These are phyloP conservation scores for Trichosporon inkin DNA, from an alignment of 1,284 basidiomycete genomes.

Conservation along the genomic window DNA sequence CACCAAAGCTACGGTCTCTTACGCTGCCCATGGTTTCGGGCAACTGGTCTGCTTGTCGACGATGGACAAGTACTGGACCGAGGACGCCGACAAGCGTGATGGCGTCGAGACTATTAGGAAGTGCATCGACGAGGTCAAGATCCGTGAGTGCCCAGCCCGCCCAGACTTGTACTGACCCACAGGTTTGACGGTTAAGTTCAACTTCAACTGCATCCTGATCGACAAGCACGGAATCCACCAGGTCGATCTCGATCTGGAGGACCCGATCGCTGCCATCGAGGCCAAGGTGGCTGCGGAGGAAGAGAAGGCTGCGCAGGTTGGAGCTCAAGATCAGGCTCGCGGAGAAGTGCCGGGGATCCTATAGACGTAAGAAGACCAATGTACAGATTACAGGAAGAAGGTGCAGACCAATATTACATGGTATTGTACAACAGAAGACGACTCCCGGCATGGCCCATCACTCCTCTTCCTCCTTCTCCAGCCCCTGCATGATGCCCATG, in stretches of 20 bases:
- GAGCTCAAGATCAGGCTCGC: not conserved
- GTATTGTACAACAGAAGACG: slow-evolving; percentile 4
- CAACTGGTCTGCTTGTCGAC: slow-evolving; percentile 88
- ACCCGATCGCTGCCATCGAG: slow-evolving; percentile 40
- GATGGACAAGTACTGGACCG: slow-evolving; percentile 69
- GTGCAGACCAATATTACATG: not conserved
- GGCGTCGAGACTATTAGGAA: slow-evolving; percentile 76
- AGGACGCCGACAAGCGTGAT: slow-evolving; percentile 58
- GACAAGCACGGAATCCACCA: slow-evolving; percentile 83
- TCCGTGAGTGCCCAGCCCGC: slow-evolving; percentile 55
- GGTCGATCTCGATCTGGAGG: slow-evolving; percentile 54
- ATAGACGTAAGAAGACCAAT: slow-evolving; percentile 9
- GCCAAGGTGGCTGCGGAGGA: slow-evolving; percentile 25
- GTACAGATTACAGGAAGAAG: slow-evolving; percentile 1
- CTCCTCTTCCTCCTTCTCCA: slow-evolving; percentile 33
- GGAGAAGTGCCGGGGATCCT: slow-evolving; percentile 5
- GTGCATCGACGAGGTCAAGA: slow-evolving; percentile 83
- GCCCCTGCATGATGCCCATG: slow-evolving; percentile 62
- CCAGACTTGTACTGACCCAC: slow-evolving; percentile 4
- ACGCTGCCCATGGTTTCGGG: slow-evolving; percentile 93
- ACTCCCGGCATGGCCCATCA: not conserved
- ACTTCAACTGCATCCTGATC: slow-evolving; percentile 83
- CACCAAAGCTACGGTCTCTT: slow-evolving; percentile 61
- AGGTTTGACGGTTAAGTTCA: slow-evolving; percentile 70
- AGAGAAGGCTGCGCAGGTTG: slow-evolving; percentile 15